Percentiles rank a stretch among this genome's conserved stretches.
These are phyloP conservation scores for Pichia sp. DNA, from an alignment of 1,139 yeast genomes.

Conservation along the genomic window DNA sequence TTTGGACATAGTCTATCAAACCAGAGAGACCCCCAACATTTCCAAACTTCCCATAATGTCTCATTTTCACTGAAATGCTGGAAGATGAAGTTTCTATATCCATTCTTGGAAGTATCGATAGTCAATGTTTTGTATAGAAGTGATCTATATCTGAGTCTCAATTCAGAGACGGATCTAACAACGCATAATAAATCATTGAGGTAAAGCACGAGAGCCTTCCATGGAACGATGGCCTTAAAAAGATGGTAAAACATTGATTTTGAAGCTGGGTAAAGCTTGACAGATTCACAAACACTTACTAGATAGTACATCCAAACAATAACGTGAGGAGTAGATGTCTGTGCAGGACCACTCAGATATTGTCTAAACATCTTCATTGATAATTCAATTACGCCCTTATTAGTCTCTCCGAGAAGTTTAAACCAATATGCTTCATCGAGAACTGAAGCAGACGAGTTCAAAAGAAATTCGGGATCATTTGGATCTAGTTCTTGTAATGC, in stretches of 20 bases:
- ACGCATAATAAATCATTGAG: slow-evolving; percentile 44
- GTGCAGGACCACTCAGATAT: slow-evolving; percentile 62
- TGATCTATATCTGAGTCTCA: slow-evolving; percentile 14
- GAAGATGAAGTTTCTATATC: slow-evolving; percentile 19
- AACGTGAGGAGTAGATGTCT: slow-evolving; percentile 62
- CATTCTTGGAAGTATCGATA: too few relatives aligned
- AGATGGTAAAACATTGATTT: slow-evolving; percentile 42
- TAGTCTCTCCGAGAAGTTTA: slow-evolving; percentile 42
- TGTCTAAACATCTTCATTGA: slow-evolving; percentile 58
- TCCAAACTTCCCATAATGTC: slow-evolving; percentile 69
- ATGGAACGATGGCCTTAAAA: slow-evolving; percentile 51
- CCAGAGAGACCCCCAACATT: slow-evolving; percentile 82
- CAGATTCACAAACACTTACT: slow-evolving; percentile 55
- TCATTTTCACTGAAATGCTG: slow-evolving; percentile 48
- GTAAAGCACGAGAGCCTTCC: slow-evolving; percentile 57
- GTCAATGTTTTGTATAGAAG: slow-evolving; percentile 5
- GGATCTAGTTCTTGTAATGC: slow-evolving; percentile 3
- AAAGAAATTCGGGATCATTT: slow-evolving; percentile 19
- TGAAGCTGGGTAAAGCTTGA: slow-evolving; percentile 39
- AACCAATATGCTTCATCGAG: slow-evolving; percentile 54
- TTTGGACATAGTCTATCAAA: slow-evolving; percentile 51
- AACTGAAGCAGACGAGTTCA: slow-evolving; percentile 34
- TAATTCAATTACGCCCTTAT: slow-evolving; percentile 59
- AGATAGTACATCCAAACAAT: slow-evolving; percentile 68
- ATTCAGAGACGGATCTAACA: slow-evolving; percentile 23